Evolutionary conservation across 306 rosid species (phyloP), one percentile per base, ranked within the genome.

Genomic region (Cyclanthera cordifolia): DNA sequence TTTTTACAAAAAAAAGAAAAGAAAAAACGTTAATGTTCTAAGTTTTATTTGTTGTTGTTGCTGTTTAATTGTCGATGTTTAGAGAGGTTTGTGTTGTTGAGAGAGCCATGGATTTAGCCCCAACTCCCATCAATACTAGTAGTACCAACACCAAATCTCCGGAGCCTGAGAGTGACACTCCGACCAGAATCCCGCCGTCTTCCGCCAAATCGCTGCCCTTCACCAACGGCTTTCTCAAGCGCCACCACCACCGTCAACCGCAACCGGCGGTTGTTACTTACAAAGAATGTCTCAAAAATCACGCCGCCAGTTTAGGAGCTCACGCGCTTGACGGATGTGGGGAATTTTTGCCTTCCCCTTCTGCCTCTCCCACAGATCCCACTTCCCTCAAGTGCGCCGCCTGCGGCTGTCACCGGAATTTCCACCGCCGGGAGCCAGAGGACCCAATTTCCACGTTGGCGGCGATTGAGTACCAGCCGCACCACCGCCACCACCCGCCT

Each of bases 371-470:
- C 64, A 49, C 85, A 12, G 99, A 93, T 81, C 99, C 96, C 9
- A 79, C 83, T 2, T 86, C 95, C 3, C 84, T 90, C 50, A 90
- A 86, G 73, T 93, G 99, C 72, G 99, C 99, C 25, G 99, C 96
- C 2, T 93, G 99, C 6, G 99, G 96, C 19, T 93, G 99, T 73
- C 99, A 93, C 84, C 88, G 99, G 3, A 93, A 93, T 41, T 93
- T 87, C 80, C 99, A 93, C 87, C 99, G 99, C 82, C 93, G 96
- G 0, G 95, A 93, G 3, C 94, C 95, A 0, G 96, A 93, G 8
- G 99, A 93, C 11, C 85, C 85, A 0, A 68, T 78, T 17, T 43
- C 80, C 1, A 23, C 82, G 5, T 1, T 88, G 11, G 43, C 43
- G 43, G 54, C 57, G 0, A 72, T 72, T 17, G 75, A 72, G 55